phyloP scores from a whole-genome alignment of 345 rosid species.

The Brassica rapa region DNA sequence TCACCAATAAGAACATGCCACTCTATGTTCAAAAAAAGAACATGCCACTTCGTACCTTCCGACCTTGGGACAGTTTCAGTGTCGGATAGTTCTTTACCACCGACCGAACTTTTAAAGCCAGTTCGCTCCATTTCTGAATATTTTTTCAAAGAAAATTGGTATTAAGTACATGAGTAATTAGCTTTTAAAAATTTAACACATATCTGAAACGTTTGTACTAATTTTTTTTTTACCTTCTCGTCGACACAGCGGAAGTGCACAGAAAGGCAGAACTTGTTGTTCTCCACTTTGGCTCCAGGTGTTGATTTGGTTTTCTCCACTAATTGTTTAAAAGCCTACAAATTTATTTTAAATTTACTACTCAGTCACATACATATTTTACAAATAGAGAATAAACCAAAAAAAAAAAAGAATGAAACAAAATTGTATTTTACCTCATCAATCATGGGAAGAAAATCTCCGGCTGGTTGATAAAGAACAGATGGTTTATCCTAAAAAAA shows the following conservation, averaged over 20 bases:
- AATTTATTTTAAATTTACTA: background rate
- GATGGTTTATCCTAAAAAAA: constrained; percentile 49
- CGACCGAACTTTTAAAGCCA: constrained; percentile 67
- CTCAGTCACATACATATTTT: background rate
- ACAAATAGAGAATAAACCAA: background rate
- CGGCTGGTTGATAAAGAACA: constrained; percentile 83
- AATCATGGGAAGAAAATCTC: constrained; percentile 86
- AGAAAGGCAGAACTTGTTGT: constrained; percentile 91
- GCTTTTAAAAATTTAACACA: background rate
- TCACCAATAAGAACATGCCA: constrained; percentile 22
- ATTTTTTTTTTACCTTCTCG: constrained; percentile 54
- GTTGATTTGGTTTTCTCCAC: constrained; percentile 70
- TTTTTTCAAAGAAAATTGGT: background rate
- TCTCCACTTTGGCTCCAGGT: constrained; percentile 81
- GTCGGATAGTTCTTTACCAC: constrained; percentile 69
- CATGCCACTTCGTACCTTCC: constrained; percentile 59
- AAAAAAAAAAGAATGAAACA: background rate
- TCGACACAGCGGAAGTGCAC: constrained; percentile 91
- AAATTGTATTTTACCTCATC: constrained; percentile 55
- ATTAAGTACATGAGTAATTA: background rate
- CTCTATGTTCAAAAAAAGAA: background rate
- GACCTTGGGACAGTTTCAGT: constrained; percentile 71
- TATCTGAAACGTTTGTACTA: background rate
- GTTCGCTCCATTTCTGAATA: constrained; percentile 72
- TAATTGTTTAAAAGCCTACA: constrained; percentile 63